A percentile compares a stretch with the other conserved stretches of the same genome.
Conservation (phyloP, 176 grass and related monocot species). For the Carex scoparia region DNA sequence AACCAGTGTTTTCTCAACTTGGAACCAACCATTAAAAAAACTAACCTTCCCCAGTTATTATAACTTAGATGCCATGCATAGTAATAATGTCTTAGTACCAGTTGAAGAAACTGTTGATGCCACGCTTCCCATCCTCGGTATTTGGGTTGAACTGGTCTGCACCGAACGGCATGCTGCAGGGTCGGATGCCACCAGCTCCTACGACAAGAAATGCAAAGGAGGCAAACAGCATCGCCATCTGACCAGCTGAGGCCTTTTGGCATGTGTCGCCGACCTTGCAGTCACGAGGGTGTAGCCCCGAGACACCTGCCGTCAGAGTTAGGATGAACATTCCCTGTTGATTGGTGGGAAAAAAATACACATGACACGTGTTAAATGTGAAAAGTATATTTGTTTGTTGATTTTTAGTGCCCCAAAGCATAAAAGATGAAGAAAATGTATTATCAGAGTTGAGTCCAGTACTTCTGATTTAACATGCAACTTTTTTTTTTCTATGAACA, state of each 20-base stretch:
- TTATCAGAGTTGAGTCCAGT: neutral
- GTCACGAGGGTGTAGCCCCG: constrained; percentile 48
- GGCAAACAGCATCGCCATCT: constrained; percentile 55
- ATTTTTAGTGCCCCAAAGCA: neutral
- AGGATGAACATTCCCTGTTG: constrained; percentile 83
- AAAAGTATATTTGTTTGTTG: neutral
- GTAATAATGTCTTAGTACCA: constrained; percentile 38
- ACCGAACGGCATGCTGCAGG: constrained; percentile 90
- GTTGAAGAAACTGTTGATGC: constrained; percentile 99
- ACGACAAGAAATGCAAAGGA: constrained; percentile 67
- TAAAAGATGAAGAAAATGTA: neutral
- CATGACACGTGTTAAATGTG: constrained; percentile 1
- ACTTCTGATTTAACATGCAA: neutral
- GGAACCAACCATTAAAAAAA: neutral
- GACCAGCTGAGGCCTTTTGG: constrained; percentile 41
- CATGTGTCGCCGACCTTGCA: constrained; percentile 38
- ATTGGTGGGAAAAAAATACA: neutral
- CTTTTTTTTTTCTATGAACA: neutral
- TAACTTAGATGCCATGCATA: neutral
- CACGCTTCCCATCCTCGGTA: constrained; percentile 76
- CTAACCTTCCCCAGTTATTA: neutral
- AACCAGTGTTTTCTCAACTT: neutral
- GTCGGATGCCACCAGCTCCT: constrained; percentile 68
- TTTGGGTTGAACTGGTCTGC: constrained; percentile 82
- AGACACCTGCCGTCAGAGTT: constrained; percentile 51